A percentile compares a stretch with the other conserved stretches of the same genome.
Evolutionary conservation across 1,284 basidiomycete species (phyloP).

Genomic region (Mrakiaceae sp.): DNA sequence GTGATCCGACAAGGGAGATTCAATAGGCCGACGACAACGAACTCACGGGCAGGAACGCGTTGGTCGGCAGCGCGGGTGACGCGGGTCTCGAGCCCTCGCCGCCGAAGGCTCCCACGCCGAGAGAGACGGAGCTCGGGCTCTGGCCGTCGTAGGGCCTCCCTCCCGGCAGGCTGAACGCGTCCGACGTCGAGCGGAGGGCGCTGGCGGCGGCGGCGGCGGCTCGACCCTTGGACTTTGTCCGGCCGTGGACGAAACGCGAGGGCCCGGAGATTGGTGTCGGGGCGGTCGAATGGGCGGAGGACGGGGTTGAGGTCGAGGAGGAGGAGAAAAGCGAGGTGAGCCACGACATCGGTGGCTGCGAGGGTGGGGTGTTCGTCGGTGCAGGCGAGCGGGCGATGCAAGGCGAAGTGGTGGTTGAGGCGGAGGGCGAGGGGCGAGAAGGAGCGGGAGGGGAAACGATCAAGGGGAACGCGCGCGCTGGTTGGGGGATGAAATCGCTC

Average conservation of each 20-base stretch:
- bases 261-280: background rate
- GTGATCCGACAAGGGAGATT: background rate
- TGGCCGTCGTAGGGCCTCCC: background rate
- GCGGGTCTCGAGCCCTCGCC: background rate
- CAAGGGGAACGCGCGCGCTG: too few relatives aligned
- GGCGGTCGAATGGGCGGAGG: too few relatives aligned
- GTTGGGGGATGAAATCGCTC: too few relatives aligned
- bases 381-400: too few relatives aligned
- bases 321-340: background rate
- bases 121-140: background rate
- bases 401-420: too few relatives aligned
- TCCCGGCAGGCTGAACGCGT: background rate
- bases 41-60: slow-evolving; percentile 7
- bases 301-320: background rate
- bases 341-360: too few relatives aligned
- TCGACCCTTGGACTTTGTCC: background rate
- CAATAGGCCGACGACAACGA: too few relatives aligned
- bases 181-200: background rate
- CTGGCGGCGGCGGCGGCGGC: background rate
- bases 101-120: slow-evolving; percentile 6
- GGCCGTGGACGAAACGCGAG: background rate
- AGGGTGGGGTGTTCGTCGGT: too few relatives aligned
- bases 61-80: slow-evolving; percentile 4
- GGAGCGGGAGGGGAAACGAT: too few relatives aligned
- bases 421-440: too few relatives aligned